These are phyloP conservation scores for Exophiala dermatitidis DNA, from an alignment of 2,329 filamentous ascomycete species.

Conservation along the genomic window DNA sequence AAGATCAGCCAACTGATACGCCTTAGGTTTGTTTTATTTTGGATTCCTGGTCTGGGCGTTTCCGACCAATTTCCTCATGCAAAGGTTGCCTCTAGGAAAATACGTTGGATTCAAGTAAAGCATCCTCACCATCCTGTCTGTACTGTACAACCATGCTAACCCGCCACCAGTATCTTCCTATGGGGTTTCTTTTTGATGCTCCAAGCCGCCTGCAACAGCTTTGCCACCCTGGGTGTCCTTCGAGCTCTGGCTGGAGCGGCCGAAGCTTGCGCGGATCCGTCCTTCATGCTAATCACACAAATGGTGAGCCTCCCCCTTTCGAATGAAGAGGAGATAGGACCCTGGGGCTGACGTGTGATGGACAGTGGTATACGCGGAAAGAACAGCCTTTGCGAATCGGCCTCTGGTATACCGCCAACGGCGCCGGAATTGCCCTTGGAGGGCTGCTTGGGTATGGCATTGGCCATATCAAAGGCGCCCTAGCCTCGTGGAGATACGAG, in stretches of 20 bases:
- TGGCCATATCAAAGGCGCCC: conserved; percentile 38
- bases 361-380: conserved; percentile 52
- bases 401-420: conserved; percentile 47
- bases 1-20: conserved; percentile 42
- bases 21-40: conserved; percentile 38
- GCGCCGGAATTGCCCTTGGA: conserved; percentile 46
- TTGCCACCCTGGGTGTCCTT: conserved; percentile 49
- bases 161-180: conserved; percentile 25
- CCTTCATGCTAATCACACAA: conserved; percentile 34
- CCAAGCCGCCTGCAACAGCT: conserved; percentile 49
- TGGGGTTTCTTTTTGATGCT: conserved; percentile 47
- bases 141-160: conserved; percentile 34
- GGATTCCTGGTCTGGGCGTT: conserved; percentile 55
- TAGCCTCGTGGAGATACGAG: conserved; percentile 60
- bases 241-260: conserved; percentile 49
- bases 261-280: conserved; percentile 50
- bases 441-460: conserved; percentile 35
- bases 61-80: conserved; percentile 59
- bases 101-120: conserved; percentile 48
- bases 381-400: conserved; percentile 57
- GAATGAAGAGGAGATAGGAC: too few relatives aligned
- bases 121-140: conserved; percentile 39
- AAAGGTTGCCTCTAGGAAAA: conserved; percentile 58
- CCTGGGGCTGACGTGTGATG: neutral
- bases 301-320: conserved; percentile 30